Conservation (phyloP, 352 stramenopile genomes). For the Pythium folliculosum region DNA sequence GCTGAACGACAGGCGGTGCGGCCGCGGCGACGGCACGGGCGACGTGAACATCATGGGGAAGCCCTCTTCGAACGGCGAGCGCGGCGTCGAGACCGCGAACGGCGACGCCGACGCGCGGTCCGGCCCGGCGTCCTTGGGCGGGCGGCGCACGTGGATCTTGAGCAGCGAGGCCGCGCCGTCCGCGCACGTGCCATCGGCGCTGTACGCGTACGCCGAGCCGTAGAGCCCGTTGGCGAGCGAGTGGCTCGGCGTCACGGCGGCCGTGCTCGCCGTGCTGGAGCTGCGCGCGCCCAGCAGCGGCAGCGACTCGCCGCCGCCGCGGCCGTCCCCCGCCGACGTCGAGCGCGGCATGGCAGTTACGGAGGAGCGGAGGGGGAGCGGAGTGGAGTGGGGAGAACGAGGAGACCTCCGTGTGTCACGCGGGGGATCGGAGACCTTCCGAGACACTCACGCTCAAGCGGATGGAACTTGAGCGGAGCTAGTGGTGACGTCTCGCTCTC, state of each 20-base stretch:
- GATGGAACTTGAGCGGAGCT: not conserved
- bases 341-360: constrained; percentile 12
- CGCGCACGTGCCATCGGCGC: constrained; percentile 4
- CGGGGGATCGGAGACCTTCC: not conserved
- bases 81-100: constrained; percentile 27
- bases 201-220: constrained; percentile 4
- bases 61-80: constrained; percentile 71
- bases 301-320: constrained; percentile 17
- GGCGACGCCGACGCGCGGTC: constrained; percentile 5
- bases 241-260: constrained; percentile 11
- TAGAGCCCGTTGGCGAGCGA: not conserved
- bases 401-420: too few relatives aligned
- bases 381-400: not conserved
- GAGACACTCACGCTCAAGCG: not conserved
- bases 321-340: not conserved
- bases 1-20: constrained; percentile 55
- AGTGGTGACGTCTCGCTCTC: constrained; percentile 8
- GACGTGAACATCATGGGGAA: constrained; percentile 70
- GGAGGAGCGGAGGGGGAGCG: not conserved
- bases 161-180: not conserved
- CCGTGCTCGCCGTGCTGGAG: constrained; percentile 13
- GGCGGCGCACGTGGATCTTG: constrained; percentile 25
- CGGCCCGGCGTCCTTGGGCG: not conserved
- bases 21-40: constrained; percentile 50
- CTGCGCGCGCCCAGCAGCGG: constrained; percentile 20